Evolutionary conservation across 1,284 basidiomycete species (phyloP).

Genomic region (Schizopora paradoxa): DNA sequence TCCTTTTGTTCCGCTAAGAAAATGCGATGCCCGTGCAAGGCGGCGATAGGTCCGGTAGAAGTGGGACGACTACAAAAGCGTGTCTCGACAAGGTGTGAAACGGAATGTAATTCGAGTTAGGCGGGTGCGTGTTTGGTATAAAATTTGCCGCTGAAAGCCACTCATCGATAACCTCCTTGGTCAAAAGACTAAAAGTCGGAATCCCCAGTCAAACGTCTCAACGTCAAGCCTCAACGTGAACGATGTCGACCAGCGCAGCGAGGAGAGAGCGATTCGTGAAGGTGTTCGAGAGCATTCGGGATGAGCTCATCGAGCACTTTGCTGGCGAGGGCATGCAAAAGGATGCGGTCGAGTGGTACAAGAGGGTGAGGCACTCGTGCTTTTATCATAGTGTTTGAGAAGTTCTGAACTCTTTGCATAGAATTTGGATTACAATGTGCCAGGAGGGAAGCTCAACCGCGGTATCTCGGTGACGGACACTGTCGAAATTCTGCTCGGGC

Average conservation of each 20-base stretch:
- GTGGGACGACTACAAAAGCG: too few species aligned
- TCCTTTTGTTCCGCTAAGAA: too few species aligned
- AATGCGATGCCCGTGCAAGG: too few species aligned
- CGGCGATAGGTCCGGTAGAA: too few species aligned
- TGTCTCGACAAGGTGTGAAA: too few species aligned
- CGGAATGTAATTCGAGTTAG: too few species aligned
- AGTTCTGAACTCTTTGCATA: conserved; percentile 28
- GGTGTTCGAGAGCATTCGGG: conserved; percentile 28
- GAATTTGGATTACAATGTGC: conserved; percentile 93
- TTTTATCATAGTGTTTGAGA: neutral
- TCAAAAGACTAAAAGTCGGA: too few species aligned
- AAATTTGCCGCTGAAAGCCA: too few species aligned
- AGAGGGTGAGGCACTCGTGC: conserved; percentile 46
- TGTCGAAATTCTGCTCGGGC: conserved; percentile 80
- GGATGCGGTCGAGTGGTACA: conserved; percentile 63
- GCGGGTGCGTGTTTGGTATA: too few species aligned
- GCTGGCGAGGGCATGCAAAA: conserved; percentile 50
- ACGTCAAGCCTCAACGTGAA: too few species aligned
- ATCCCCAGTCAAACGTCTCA: too few species aligned
- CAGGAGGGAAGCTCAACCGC: conserved; percentile 95
- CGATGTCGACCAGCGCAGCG: conserved; percentile 13
- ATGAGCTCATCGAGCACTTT: conserved; percentile 41
- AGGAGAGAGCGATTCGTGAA: conserved; percentile 26
- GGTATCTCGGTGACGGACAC: conserved; percentile 95
- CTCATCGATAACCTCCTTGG: too few species aligned